Percentiles rank a stretch among this genome's conserved stretches.
These are phyloP conservation scores for Rhizopogon sp. DNA, from an alignment of 768 basidiomycete genomes.

Conservation along the genomic window DNA sequence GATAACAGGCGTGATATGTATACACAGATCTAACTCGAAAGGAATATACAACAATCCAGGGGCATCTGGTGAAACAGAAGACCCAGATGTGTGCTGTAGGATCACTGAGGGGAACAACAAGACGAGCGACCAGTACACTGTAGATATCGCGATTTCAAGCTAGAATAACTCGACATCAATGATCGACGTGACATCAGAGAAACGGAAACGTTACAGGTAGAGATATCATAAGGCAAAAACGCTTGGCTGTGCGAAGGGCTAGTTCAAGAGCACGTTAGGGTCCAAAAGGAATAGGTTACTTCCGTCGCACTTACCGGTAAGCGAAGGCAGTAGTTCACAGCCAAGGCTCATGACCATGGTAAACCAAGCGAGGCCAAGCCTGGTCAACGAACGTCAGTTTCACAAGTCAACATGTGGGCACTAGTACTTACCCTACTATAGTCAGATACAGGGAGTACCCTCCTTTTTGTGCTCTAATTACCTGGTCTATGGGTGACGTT, in stretches of 20 bases:
- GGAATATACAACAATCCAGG: slow-evolving; percentile 35
- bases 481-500: slow-evolving; percentile 15
- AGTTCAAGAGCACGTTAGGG: background rate
- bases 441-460: slow-evolving; percentile 73
- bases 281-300: background rate
- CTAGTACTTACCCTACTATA: slow-evolving; percentile 58
- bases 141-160: slow-evolving; percentile 43
- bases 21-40: slow-evolving; percentile 51
- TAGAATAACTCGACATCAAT: slow-evolving; percentile 9
- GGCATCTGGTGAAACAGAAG: background rate
- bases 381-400: slow-evolving; percentile 11
- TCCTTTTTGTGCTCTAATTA: slow-evolving; percentile 44
- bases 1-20: slow-evolving; percentile 62
- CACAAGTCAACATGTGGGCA: background rate
- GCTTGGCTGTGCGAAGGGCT: slow-evolving; percentile 41
- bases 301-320: slow-evolving; percentile 24
- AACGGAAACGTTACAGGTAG: slow-evolving; percentile 45
- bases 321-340: slow-evolving; percentile 35
- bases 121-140: slow-evolving; percentile 69
- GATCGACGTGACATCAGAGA: background rate
- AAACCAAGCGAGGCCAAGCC: slow-evolving; percentile 33
- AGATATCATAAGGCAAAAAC: slow-evolving; percentile 55
- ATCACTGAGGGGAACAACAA: slow-evolving; percentile 55
- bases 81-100: slow-evolving; percentile 22
- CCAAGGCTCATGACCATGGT: slow-evolving; percentile 37